phyloP scores from a whole-genome alignment of 192 early-diverging fungal genomes.

The Entomortierella chlamydospora region DNA sequence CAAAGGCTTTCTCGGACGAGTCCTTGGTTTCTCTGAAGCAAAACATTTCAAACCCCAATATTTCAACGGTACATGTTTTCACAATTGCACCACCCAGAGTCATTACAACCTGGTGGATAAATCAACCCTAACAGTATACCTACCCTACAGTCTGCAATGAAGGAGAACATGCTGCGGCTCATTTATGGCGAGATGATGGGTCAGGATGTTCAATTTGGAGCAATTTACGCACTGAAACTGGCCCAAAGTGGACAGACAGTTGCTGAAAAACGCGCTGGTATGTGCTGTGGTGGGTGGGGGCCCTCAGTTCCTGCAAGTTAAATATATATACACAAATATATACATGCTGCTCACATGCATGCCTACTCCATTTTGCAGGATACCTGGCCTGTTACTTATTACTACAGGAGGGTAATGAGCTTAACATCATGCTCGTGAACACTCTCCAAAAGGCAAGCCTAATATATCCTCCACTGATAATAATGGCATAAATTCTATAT shows the following conservation, averaged over 20 bases:
- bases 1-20: conserved; percentile 43
- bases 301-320: too few relatives aligned
- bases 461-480: too few relatives aligned
- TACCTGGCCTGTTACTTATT: conserved; percentile 64
- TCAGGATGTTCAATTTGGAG: conserved; percentile 65
- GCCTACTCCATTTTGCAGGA: conserved; percentile 22
- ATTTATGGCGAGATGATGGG: conserved; percentile 68
- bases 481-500: too few relatives aligned
- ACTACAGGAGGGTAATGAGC: conserved; percentile 59
- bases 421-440: conserved; percentile 68
- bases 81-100: too few relatives aligned
- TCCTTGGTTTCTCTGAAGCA: conserved; percentile 19
- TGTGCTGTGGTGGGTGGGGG: background rate
- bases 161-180: conserved; percentile 62
- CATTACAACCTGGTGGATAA: too few relatives aligned
- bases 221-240: conserved; percentile 65
- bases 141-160: conserved; percentile 58
- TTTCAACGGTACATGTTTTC: conserved; percentile 29
- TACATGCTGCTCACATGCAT: background rate
- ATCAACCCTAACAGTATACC: too few relatives aligned
- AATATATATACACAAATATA: background rate
- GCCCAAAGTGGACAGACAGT: conserved; percentile 65
- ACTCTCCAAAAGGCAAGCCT: conserved; percentile 61
- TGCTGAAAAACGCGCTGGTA: conserved; percentile 61
- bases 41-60: conserved; percentile 38